Percentiles rank a stretch among this genome's conserved stretches.
Conservation (phyloP, 345 rosid species). For the Limnanthes douglasii region DNA sequence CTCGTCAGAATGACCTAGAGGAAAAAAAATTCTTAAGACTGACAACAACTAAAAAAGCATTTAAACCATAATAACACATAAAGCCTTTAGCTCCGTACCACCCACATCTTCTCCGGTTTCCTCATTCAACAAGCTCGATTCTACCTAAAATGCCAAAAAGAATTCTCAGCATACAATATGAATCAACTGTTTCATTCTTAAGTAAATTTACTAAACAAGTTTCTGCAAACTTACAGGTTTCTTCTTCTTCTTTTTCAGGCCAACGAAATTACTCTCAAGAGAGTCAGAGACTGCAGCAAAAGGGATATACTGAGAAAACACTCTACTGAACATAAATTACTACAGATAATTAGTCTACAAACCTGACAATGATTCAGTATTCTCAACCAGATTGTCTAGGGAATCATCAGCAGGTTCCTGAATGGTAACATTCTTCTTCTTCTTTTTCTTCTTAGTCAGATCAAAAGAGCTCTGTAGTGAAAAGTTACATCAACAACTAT, state of each 20-base stretch:
- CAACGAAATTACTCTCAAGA: slow-evolving; percentile 58
- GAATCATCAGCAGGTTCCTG: slow-evolving; percentile 50
- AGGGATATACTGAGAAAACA: slow-evolving; percentile 3
- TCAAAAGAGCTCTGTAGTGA: no score
- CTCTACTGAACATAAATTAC: no score
- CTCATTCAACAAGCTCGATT: slow-evolving; percentile 45
- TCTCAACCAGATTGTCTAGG: slow-evolving; percentile 49
- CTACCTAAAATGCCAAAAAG: slow-evolving; percentile 34
- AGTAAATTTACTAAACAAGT: neutral
- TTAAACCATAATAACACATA: neutral
- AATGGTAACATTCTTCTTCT: slow-evolving; percentile 62
- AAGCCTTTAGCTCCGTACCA: slow-evolving; percentile 23
- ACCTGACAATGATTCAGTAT: slow-evolving; percentile 64
- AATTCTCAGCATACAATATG: no score
- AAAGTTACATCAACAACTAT: no score
- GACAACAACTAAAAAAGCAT: no score
- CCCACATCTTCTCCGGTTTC: slow-evolving; percentile 50
- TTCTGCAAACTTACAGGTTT: slow-evolving; percentile 55
- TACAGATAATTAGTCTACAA: neutral
- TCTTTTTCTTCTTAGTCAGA: slow-evolving; percentile 92
- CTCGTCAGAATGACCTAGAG: slow-evolving; percentile 40
- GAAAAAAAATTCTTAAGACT: no score
- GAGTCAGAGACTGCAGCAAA: slow-evolving; percentile 56
- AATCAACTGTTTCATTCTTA: no score
- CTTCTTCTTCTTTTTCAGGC: slow-evolving; percentile 94